phyloP scores from a whole-genome alignment of 2,329 filamentous ascomycete genomes.

The Fonsecaea multimorphosa region DNA sequence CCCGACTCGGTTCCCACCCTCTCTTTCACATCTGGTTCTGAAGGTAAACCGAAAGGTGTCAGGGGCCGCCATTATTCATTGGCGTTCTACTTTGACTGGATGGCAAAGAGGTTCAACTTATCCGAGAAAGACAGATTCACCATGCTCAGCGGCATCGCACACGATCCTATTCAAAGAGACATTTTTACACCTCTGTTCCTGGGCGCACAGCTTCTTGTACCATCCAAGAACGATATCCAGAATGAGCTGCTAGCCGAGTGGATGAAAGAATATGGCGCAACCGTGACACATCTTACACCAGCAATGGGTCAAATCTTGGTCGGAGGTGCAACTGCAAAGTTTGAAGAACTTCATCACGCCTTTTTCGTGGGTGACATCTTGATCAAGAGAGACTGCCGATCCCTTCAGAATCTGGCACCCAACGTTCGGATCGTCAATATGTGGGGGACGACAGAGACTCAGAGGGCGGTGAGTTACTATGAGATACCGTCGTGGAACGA shows the following conservation, averaged over 20 bases:
- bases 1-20: constrained; percentile 83
- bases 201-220: constrained; percentile 78
- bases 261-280: constrained; percentile 77
- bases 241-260: constrained; percentile 87
- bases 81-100: constrained; percentile 89
- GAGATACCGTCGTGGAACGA: constrained; percentile 71
- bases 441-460: constrained; percentile 88
- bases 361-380: constrained; percentile 94
- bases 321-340: constrained; percentile 78
- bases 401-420: constrained; percentile 74
- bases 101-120: constrained; percentile 81
- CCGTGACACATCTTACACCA: constrained; percentile 86
- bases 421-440: constrained; percentile 81
- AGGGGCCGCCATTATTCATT: constrained; percentile 84
- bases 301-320: constrained; percentile 96
- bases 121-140: constrained; percentile 77
- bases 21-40: constrained; percentile 73
- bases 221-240: constrained; percentile 80
- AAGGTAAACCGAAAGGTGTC: constrained; percentile 86
- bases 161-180: constrained; percentile 66
- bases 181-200: constrained; percentile 92
- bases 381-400: constrained; percentile 79
- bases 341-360: constrained; percentile 75
- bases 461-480: constrained; percentile 81
- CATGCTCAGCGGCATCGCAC: constrained; percentile 80